Conservation (phyloP, 1,139 yeast species). For the Blastobotrys petasosporus region DNA sequence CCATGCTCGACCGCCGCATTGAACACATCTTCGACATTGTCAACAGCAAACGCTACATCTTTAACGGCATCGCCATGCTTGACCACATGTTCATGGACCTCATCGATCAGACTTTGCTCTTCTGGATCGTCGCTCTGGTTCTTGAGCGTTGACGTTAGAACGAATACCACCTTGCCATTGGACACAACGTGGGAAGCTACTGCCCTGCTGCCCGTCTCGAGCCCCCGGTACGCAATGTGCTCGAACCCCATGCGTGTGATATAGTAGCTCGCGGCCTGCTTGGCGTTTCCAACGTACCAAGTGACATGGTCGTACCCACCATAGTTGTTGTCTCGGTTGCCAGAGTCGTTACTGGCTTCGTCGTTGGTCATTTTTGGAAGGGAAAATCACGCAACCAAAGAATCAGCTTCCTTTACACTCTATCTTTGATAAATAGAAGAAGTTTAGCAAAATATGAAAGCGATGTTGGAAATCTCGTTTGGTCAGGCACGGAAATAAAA, state of each 20-base stretch:
- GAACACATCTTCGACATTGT: slow-evolving; percentile 43
- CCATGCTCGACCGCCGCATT: slow-evolving; percentile 48
- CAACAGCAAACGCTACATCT: slow-evolving; percentile 61
- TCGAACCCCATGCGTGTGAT: slow-evolving; percentile 58
- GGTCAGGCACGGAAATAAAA: no score
- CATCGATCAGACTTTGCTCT: slow-evolving; percentile 30
- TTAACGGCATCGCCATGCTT: slow-evolving; percentile 72
- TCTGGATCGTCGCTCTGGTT: slow-evolving; percentile 20
- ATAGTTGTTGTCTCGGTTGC: slow-evolving; percentile 9
- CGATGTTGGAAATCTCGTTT: no score
- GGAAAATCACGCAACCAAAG: no score
- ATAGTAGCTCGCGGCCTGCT: slow-evolving; percentile 52
- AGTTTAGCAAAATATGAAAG: no score
- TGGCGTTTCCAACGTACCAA: slow-evolving; percentile 63
- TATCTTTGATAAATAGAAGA: no score
- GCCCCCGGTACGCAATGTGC: slow-evolving; percentile 55
- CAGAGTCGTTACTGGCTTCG: no score
- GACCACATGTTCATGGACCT: slow-evolving; percentile 38
- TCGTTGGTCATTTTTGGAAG: no score
- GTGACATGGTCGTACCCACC: slow-evolving; percentile 46
- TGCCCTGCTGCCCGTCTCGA: slow-evolving; percentile 59
- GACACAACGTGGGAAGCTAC: slow-evolving; percentile 55
- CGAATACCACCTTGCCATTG: slow-evolving; percentile 54
- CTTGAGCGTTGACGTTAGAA: slow-evolving; percentile 42
- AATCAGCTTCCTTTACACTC: no score